These are phyloP conservation scores for Diaporthe citrichinensis DNA, from an alignment of 2,329 filamentous ascomycete genomes.

Conservation along the genomic window DNA sequence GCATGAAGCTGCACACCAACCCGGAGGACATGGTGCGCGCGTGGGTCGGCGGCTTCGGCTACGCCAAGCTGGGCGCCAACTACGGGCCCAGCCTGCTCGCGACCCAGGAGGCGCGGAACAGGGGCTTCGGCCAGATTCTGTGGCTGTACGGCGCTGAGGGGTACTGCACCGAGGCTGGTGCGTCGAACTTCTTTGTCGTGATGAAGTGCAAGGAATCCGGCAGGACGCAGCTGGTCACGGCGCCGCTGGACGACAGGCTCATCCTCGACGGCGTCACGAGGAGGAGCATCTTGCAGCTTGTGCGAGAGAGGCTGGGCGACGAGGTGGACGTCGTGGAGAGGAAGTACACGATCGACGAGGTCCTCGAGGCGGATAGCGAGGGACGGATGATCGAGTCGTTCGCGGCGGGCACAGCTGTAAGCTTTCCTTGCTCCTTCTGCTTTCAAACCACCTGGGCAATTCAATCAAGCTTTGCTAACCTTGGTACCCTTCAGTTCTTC, in stretches of 20 bases:
- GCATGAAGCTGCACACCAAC: slow-evolving; percentile 83
- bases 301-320: slow-evolving; percentile 70
- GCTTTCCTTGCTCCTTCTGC: slow-evolving; percentile 50
- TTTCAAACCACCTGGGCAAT: background rate
- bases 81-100: slow-evolving; percentile 88
- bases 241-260: slow-evolving; percentile 84
- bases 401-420: slow-evolving; percentile 86
- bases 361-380: slow-evolving; percentile 79
- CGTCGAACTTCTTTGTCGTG: slow-evolving; percentile 91
- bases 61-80: slow-evolving; percentile 93
- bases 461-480: slow-evolving; percentile 42
- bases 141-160: slow-evolving; percentile 88
- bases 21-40: slow-evolving; percentile 88
- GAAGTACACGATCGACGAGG: slow-evolving; percentile 84
- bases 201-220: slow-evolving; percentile 76
- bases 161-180: slow-evolving; percentile 90
- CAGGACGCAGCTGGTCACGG: slow-evolving; percentile 81
- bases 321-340: slow-evolving; percentile 83
- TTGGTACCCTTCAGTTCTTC: slow-evolving; percentile 68
- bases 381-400: slow-evolving; percentile 88
- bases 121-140: slow-evolving; percentile 91
- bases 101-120: slow-evolving; percentile 78
- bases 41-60: slow-evolving; percentile 94
- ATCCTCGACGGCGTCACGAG: slow-evolving; percentile 93
- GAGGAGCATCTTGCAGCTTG: slow-evolving; percentile 82